These are phyloP conservation scores for Cyphellophora europaea DNA, from an alignment of 2,329 filamentous ascomycete species.

Conservation along the genomic window DNA sequence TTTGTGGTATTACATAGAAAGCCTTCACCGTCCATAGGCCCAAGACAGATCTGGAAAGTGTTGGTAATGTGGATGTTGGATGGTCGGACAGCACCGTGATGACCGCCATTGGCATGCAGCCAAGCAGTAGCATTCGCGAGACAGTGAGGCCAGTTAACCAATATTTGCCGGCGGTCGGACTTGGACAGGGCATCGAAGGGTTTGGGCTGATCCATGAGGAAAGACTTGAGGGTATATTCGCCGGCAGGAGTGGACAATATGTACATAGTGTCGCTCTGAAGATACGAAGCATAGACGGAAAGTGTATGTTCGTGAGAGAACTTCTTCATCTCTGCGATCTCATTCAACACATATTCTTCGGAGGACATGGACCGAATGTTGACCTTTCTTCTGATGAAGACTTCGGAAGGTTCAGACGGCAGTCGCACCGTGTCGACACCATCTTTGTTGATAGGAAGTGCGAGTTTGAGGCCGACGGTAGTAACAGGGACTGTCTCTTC, in stretches of 20 bases:
- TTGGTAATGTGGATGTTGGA: constrained; percentile 51
- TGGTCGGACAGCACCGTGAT: constrained; percentile 49
- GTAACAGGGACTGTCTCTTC: constrained; percentile 54
- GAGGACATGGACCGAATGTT: constrained; percentile 28
- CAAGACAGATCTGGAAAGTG: constrained; percentile 47
- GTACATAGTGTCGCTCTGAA: constrained; percentile 31
- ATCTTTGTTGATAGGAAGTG: constrained; percentile 26
- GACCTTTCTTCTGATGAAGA: constrained; percentile 29
- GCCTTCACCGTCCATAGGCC: constrained; percentile 47
- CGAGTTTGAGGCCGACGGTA: constrained; percentile 38
- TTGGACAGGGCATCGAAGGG: constrained; percentile 33
- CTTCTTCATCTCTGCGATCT: constrained; percentile 28
- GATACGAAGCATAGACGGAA: constrained; percentile 36
- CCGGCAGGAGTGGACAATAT: constrained; percentile 32
- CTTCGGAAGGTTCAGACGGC: constrained; percentile 17
- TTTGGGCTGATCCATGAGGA: constrained; percentile 32
- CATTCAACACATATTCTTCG: constrained; percentile 29
- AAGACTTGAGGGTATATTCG: constrained; percentile 32
- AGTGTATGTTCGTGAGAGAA: constrained; percentile 34
- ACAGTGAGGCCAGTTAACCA: constrained; percentile 39
- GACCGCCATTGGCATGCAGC: constrained; percentile 45
- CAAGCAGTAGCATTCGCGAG: constrained; percentile 47
- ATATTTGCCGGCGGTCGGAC: constrained; percentile 28
- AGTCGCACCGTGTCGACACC: constrained; percentile 32
- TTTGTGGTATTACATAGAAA: constrained; percentile 45